Conservation (phyloP, 1,284 basidiomycete species). For the Ceratobasidium sp. region DNA sequence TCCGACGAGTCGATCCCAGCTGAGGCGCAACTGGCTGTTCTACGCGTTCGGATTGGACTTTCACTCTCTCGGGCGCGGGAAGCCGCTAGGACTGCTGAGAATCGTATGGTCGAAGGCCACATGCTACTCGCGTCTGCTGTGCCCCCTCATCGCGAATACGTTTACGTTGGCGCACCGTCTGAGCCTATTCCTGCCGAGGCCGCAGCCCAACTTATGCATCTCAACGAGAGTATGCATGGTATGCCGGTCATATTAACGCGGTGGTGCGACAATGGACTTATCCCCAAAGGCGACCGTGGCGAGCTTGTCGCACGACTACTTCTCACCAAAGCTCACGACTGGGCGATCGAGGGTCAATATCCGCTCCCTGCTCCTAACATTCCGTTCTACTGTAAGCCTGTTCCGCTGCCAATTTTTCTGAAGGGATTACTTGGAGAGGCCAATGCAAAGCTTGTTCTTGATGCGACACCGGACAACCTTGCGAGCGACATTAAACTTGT, state of each 20-base stretch:
- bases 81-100: background rate
- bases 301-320: slow-evolving; percentile 6
- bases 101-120: slow-evolving; percentile 28
- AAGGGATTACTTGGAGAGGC: background rate
- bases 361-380: background rate
- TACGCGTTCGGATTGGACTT: background rate
- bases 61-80: background rate
- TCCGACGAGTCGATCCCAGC: background rate
- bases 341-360: background rate
- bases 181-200: slow-evolving; percentile 48
- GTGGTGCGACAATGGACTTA: background rate
- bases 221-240: background rate
- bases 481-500: background rate
- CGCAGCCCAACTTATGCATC: slow-evolving; percentile 40
- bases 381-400: background rate
- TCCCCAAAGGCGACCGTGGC: slow-evolving; percentile 10
- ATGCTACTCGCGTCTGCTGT: slow-evolving; percentile 43
- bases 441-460: background rate
- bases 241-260: background rate
- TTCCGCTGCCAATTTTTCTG: background rate
- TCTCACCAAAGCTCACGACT: slow-evolving; percentile 4
- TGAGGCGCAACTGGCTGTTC: background rate
- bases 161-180: slow-evolving; percentile 46
- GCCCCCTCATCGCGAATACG: slow-evolving; percentile 43
- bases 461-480: slow-evolving; percentile 4